Evolutionary conservation across 345 rosid genomes (phyloP).

Genomic region (Brassica juncea): DNA sequence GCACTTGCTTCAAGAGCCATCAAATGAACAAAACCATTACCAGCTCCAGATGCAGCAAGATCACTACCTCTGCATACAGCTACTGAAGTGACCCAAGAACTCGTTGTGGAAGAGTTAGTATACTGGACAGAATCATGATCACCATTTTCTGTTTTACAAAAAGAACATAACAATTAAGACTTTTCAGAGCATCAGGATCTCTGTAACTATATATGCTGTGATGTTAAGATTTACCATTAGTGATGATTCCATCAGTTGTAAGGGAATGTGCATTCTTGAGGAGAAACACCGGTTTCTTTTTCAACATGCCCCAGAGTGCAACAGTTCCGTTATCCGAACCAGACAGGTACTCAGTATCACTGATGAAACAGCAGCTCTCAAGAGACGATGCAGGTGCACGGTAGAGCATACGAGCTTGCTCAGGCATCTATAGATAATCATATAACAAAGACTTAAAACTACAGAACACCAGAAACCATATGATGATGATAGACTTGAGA

Average conservation of each 20-base stretch:
- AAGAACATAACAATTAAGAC: not conserved
- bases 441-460: constrained; percentile 24
- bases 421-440: constrained; percentile 71
- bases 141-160: not conserved
- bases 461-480: constrained; percentile 11
- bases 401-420: constrained; percentile 61
- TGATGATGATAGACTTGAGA: not conserved
- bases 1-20: not conserved
- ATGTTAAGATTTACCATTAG: constrained; percentile 38
- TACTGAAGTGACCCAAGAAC: not conserved
- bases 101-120: not conserved
- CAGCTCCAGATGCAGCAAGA: constrained; percentile 3
- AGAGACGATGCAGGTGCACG: constrained; percentile 82
- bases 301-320: constrained; percentile 69
- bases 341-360: constrained; percentile 77
- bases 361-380: constrained; percentile 88
- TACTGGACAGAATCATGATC: not conserved
- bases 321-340: constrained; percentile 96
- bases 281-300: constrained; percentile 79
- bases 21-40: not conserved
- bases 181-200: not conserved
- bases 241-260: constrained; percentile 29
- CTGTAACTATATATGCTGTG: not conserved
- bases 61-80: not conserved
- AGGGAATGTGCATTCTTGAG: constrained; percentile 76